These are phyloP conservation scores for Cicer pinnatifidum DNA, from an alignment of 306 rosid genomes.

Conservation along the genomic window DNA sequence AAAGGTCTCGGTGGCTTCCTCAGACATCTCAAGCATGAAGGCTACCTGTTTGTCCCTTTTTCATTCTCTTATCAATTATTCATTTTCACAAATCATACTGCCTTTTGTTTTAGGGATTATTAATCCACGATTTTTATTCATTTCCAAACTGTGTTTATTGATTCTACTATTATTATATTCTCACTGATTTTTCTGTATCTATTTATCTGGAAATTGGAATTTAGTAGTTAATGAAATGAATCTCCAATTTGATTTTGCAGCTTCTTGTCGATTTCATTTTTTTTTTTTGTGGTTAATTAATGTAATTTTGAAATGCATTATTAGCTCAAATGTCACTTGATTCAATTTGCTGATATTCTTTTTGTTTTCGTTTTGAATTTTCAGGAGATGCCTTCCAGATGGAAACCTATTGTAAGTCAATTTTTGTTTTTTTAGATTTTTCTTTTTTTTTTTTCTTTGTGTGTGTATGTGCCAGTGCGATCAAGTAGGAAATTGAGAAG, in stretches of 20 bases:
- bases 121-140: background rate
- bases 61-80: background rate
- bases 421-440: background rate
- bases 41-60: slow-evolving; percentile 62
- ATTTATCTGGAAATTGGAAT: background rate
- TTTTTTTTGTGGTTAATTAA: background rate
- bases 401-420: slow-evolving; percentile 91
- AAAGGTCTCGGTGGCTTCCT: slow-evolving; percentile 72
- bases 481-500: slow-evolving; percentile 15
- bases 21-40: slow-evolving; percentile 75
- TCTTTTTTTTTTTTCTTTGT: background rate
- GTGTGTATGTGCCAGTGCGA: background rate
- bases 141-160: background rate
- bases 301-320: slow-evolving; percentile 14
- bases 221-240: slow-evolving; percentile 32
- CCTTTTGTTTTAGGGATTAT: background rate
- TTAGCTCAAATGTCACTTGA: slow-evolving; percentile 15
- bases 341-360: slow-evolving; percentile 46
- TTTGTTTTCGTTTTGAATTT: slow-evolving; percentile 43
- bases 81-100: slow-evolving; percentile 2
- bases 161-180: background rate
- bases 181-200: background rate
- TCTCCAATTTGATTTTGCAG: slow-evolving; percentile 24
- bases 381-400: slow-evolving; percentile 83
- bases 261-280: background rate